Percentiles rank a stretch among this genome's conserved stretches.
These are phyloP conservation scores for Leucoagaricus sp. DNA, from an alignment of 1,284 basidiomycete species.

Conservation along the genomic window DNA sequence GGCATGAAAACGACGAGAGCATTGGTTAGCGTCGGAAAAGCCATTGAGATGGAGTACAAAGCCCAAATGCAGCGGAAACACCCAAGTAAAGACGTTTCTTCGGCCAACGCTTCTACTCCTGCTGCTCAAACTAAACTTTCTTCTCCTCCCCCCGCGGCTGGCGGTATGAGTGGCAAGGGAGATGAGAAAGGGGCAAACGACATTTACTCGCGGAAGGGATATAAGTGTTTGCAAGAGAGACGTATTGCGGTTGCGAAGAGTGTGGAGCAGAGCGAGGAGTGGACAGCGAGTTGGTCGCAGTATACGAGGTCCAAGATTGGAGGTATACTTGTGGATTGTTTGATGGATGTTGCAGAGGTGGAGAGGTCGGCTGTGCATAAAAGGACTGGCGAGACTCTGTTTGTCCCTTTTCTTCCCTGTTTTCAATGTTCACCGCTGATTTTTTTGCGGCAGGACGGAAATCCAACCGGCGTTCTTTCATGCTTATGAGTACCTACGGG, in stretches of 20 bases:
- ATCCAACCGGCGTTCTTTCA: slow-evolving; percentile 92
- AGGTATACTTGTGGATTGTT: slow-evolving; percentile 78
- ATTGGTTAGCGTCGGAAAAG: slow-evolving; percentile 80
- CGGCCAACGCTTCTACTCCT: neutral
- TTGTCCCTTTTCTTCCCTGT: slow-evolving; percentile 28
- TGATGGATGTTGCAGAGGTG: slow-evolving; percentile 88
- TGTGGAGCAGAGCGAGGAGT: slow-evolving; percentile 61
- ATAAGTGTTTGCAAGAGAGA: slow-evolving; percentile 56
- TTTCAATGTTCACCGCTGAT: slow-evolving; percentile 8
- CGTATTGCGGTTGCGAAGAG: slow-evolving; percentile 66
- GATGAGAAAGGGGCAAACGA: slow-evolving; percentile 26
- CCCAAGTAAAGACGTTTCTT: slow-evolving; percentile 39
- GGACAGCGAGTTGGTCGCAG: slow-evolving; percentile 87
- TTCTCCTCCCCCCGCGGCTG: neutral
- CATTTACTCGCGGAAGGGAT: slow-evolving; percentile 61
- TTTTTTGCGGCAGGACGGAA: slow-evolving; percentile 57
- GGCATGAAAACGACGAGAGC: slow-evolving; percentile 94
- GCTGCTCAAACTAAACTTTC: neutral
- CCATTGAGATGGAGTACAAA: slow-evolving; percentile 89
- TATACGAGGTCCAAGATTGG: slow-evolving; percentile 78
- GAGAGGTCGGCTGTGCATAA: slow-evolving; percentile 60
- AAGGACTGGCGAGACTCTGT: slow-evolving; percentile 58
- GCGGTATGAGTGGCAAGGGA: neutral
- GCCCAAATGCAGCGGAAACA: slow-evolving; percentile 73
- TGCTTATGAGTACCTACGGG: slow-evolving; percentile 91